Percentiles rank a stretch among this genome's conserved stretches.
Conservation (phyloP, 352 stramenopile species). For the Aphanomyces invadans region DNA sequence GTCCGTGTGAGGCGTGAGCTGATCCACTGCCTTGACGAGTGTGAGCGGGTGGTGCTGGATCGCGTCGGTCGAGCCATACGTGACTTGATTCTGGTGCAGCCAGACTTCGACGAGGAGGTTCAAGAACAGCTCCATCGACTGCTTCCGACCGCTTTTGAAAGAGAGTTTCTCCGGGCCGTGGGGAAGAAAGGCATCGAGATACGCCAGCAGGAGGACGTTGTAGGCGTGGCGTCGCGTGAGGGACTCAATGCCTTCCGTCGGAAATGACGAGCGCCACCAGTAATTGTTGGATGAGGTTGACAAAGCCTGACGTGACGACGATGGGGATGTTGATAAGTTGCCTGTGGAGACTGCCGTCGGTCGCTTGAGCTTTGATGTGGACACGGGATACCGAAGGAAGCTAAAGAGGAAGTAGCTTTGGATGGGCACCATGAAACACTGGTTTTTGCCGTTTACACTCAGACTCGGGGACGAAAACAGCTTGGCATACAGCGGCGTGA, state of each 20-base stretch:
- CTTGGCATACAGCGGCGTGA: conserved; percentile 13
- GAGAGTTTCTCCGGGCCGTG: conserved; percentile 37
- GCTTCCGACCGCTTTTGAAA: conserved; percentile 67
- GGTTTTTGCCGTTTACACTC: conserved; percentile 29
- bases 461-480: conserved; percentile 15
- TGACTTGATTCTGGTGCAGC: conserved; percentile 83
- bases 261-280: conserved; percentile 61
- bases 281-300: conserved; percentile 28
- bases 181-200: conserved; percentile 69
- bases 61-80: conserved; percentile 28
- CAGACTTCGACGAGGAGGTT: conserved; percentile 83
- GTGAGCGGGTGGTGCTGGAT: conserved; percentile 1
- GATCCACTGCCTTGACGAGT: conserved; percentile 32
- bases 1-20: conserved; percentile 80
- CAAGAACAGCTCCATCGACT: conserved; percentile 75
- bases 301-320: neutral
- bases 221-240: conserved; percentile 72
- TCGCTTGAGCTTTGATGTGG: conserved; percentile 53
- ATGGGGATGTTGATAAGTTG: neutral
- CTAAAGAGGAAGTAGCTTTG: conserved; percentile 81
- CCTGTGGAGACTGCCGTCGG: conserved; percentile 24
- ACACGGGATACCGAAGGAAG: conserved; percentile 69
- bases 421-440: conserved; percentile 72
- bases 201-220: conserved; percentile 77
- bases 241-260: conserved; percentile 50